Percentiles rank a stretch among this genome's conserved stretches.
These are phyloP conservation scores for Fusarium pseudonygamai DNA, from an alignment of 2,329 filamentous ascomycete genomes.

Conservation along the genomic window DNA sequence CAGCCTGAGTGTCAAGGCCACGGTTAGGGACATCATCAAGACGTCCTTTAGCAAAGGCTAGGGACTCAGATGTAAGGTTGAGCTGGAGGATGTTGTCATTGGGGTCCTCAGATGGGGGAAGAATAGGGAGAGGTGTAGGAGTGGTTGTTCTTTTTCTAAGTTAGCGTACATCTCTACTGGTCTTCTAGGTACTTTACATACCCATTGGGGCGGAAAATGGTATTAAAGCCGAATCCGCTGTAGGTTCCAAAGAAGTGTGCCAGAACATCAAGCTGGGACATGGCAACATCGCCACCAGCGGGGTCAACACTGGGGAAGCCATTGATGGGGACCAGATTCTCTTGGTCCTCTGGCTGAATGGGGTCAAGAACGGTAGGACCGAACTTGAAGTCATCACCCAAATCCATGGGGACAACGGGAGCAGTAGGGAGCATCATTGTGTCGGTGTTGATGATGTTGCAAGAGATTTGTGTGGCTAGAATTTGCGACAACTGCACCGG, in stretches of 20 bases:
- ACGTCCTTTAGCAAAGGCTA: constrained; percentile 46
- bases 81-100: constrained; percentile 50
- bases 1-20: constrained; percentile 45
- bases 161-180: too few species aligned
- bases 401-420: constrained; percentile 19
- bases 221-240: constrained; percentile 50
- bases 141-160: constrained; percentile 12
- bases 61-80: constrained; percentile 50
- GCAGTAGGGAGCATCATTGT: constrained; percentile 19
- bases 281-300: constrained; percentile 4
- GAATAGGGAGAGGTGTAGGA: constrained; percentile 23
- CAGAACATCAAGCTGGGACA: constrained; percentile 36
- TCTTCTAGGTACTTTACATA: too few species aligned
- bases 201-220: constrained; percentile 50
- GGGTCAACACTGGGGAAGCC: constrained; percentile 7
- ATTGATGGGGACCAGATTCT: background rate
- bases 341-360: constrained; percentile 13
- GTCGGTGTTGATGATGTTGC: background rate
- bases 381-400: constrained; percentile 27
- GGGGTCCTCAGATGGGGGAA: constrained; percentile 13
- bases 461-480: too few species aligned
- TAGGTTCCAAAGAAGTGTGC: constrained; percentile 43
- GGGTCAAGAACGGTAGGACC: constrained; percentile 28
- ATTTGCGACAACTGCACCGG: too few species aligned
- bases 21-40: constrained; percentile 51